A percentile compares a stretch with the other conserved stretches of the same genome.
These are phyloP conservation scores for Globisporangium recalcitrans DNA, from an alignment of 352 stramenopile species.

Conservation along the genomic window DNA sequence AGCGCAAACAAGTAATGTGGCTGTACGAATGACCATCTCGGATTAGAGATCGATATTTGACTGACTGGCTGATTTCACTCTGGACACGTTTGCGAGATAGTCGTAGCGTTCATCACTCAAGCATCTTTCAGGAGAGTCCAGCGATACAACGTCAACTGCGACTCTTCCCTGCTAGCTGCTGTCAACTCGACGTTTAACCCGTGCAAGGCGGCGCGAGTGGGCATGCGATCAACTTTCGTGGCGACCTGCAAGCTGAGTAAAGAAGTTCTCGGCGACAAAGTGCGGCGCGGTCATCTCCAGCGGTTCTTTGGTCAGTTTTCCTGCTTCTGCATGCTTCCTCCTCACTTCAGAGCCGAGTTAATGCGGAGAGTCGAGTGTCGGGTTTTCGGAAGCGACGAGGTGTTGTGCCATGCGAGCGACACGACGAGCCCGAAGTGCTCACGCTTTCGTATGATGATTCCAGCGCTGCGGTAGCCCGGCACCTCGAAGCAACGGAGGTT, in stretches of 20 bases:
- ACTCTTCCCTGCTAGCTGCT: constrained; percentile 18
- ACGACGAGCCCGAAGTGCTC: constrained; percentile 19
- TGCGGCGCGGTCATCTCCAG: neutral
- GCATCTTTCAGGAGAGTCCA: constrained; percentile 30
- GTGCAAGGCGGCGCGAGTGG: constrained; percentile 1
- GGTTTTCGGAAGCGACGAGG: constrained; percentile 25
- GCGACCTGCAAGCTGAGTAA: constrained; percentile 10
- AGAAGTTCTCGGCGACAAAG: neutral
- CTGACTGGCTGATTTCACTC: neutral
- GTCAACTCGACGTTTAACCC: constrained; percentile 19
- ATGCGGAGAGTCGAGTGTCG: constrained; percentile 27
- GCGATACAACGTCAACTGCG: constrained; percentile 32
- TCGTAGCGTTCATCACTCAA: constrained; percentile 33
- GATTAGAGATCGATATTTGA: neutral
- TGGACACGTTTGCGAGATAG: constrained; percentile 10
- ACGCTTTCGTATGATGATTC: constrained; percentile 30
- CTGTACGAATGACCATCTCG: neutral
- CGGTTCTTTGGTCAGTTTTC: constrained; percentile 35
- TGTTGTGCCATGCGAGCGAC: constrained; percentile 19
- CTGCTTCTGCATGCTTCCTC: constrained; percentile 35
- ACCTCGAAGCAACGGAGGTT: constrained; percentile 26
- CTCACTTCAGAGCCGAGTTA: constrained; percentile 23
- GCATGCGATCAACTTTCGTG: constrained; percentile 11
- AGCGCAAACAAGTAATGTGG: constrained; percentile 28
- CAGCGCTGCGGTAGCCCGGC: constrained; percentile 12